Percentiles rank a stretch among this genome's conserved stretches.
These are phyloP conservation scores for Scheffersomyces cryptocercus DNA, from an alignment of 1,139 yeast species.

Conservation along the genomic window DNA sequence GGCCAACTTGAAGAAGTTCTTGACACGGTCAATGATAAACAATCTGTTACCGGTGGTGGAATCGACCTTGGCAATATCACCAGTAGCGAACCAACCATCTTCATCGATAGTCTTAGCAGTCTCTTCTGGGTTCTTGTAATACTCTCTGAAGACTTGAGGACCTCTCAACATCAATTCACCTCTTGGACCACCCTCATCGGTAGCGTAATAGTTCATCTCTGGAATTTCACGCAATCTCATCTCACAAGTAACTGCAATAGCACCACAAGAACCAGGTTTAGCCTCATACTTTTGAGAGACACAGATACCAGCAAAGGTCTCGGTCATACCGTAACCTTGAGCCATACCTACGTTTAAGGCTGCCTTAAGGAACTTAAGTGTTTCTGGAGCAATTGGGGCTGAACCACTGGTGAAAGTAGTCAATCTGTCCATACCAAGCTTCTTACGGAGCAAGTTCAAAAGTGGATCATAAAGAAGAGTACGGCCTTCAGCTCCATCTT, in stretches of 20 bases:
- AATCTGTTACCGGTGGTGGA: constrained; percentile 46
- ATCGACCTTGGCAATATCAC: constrained; percentile 64
- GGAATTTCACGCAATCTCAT: constrained; percentile 39
- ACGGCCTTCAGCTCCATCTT: constrained; percentile 30
- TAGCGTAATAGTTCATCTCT: constrained; percentile 35
- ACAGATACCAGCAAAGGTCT: constrained; percentile 45
- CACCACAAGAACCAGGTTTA: constrained; percentile 44
- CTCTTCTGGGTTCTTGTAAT: constrained; percentile 41
- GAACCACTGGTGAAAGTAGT: constrained; percentile 34
- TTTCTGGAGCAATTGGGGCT: constrained; percentile 46
- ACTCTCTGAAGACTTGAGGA: constrained; percentile 37
- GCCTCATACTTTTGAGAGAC: constrained; percentile 32
- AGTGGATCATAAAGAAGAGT: constrained; percentile 34
- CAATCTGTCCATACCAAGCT: constrained; percentile 39
- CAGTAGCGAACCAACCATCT: constrained; percentile 67
- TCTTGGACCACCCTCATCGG: constrained; percentile 37
- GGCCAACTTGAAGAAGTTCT: constrained; percentile 77
- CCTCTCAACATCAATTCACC: constrained; percentile 46
- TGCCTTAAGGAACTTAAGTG: constrained; percentile 43
- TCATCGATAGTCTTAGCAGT: constrained; percentile 28
- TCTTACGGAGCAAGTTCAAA: constrained; percentile 26
- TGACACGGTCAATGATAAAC: constrained; percentile 69
- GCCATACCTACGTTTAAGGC: constrained; percentile 37
- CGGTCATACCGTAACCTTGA: constrained; percentile 51
- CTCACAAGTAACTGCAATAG: constrained; percentile 36